Percentiles rank a stretch among this genome's conserved stretches.
These are phyloP conservation scores for Tulasnella sp. DNA, from an alignment of 768 basidiomycete genomes.

Conservation along the genomic window DNA sequence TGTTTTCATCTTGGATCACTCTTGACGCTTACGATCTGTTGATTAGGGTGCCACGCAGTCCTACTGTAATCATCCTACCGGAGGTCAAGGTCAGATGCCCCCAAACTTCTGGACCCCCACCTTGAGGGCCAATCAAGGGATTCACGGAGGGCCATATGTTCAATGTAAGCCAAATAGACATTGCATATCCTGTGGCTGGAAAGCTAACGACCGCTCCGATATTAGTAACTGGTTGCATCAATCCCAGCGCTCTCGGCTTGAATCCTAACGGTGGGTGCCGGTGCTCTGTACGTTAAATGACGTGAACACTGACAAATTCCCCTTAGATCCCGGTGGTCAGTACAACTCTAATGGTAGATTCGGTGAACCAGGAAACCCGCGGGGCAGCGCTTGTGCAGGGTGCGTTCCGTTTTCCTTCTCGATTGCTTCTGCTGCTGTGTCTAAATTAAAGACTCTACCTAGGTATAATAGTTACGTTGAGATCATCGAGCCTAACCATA, in stretches of 20 bases:
- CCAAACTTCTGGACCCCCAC: slow-evolving; percentile 11
- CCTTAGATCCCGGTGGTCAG: slow-evolving; percentile 9
- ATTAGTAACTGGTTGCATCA: slow-evolving; percentile 16
- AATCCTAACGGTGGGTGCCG: slow-evolving; percentile 1
- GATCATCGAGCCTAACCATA: slow-evolving; percentile 10
- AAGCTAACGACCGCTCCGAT: no score
- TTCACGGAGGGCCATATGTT: slow-evolving; percentile 1
- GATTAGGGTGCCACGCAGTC: slow-evolving; percentile 7
- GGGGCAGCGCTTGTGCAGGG: slow-evolving; percentile 6
- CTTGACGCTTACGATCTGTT: no score
- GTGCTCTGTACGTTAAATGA: no score
- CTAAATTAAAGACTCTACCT: no score
- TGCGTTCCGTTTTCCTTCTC: not conserved
- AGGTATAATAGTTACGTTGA: slow-evolving; percentile 13
- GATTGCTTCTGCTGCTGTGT: no score
- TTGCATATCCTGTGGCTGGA: no score
- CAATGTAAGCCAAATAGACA: slow-evolving; percentile 11
- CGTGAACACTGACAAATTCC: no score
- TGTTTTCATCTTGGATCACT: no score
- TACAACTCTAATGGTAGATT: slow-evolving; percentile 9
- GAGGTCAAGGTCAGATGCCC: slow-evolving; percentile 8
- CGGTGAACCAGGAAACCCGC: slow-evolving; percentile 13
- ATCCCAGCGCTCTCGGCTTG: not conserved
- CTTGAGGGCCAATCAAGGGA: not conserved
- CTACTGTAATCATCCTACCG: slow-evolving; percentile 7